phyloP scores from a whole-genome alignment of 1,139 yeast species.

The Taiozyma sp. region DNA sequence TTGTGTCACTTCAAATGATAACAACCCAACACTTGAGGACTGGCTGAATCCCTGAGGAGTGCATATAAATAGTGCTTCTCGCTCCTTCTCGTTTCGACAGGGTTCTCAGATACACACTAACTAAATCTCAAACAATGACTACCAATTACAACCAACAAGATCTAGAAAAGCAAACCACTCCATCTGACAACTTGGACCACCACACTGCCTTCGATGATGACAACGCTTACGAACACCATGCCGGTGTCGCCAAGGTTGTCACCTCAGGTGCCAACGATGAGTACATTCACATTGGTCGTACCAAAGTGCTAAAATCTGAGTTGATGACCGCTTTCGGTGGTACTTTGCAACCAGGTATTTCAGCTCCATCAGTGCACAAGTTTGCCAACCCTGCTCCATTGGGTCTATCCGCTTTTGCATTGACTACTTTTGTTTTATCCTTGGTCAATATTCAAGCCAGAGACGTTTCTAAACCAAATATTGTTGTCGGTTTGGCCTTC shows the following conservation, averaged over 20 bases:
- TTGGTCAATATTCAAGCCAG: slow-evolving; percentile 45
- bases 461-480: slow-evolving; percentile 42
- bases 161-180: slow-evolving; percentile 10
- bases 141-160: slow-evolving; percentile 3
- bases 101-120: too few species aligned
- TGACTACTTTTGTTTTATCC: slow-evolving; percentile 61
- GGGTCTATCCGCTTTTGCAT: slow-evolving; percentile 61
- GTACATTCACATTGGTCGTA: slow-evolving; percentile 66
- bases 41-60: not conserved
- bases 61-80: not conserved
- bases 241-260: slow-evolving; percentile 24
- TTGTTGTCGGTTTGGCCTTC: slow-evolving; percentile 68
- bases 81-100: not conserved
- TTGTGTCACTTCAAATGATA: not conserved
- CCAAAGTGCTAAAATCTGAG: slow-evolving; percentile 56
- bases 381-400: slow-evolving; percentile 66
- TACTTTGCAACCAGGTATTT: slow-evolving; percentile 51
- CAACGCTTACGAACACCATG: slow-evolving; percentile 3
- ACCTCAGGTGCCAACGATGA: slow-evolving; percentile 42
- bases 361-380: slow-evolving; percentile 37
- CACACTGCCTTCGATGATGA: slow-evolving; percentile 7
- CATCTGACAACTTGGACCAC: slow-evolving; percentile 8
- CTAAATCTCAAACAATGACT: not conserved
- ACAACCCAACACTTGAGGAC: not conserved
- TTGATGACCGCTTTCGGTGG: slow-evolving; percentile 56